Base-by-base conservation (phyloP, 2,329 filamentous ascomycete genomes). In the Fusarium sp. region DNA sequence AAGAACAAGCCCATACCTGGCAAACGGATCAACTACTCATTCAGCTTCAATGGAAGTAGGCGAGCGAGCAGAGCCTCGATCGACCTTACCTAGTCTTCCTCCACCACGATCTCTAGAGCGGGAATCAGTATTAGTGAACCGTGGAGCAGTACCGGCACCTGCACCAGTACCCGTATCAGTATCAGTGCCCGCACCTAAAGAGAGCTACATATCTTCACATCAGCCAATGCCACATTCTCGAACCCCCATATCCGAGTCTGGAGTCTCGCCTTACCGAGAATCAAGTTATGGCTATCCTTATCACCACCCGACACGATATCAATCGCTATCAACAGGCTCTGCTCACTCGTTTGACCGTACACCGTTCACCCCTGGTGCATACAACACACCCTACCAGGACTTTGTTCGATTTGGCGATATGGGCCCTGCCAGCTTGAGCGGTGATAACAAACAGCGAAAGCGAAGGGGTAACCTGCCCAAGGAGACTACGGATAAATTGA, bases 391-490 rank as follows among this genome's bases (percentile, higher is more conserved):
- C 21, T 83, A 82, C 55, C 81, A 79, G 18, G 82, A 86, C 32
- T 82, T 81, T 63, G 78, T 81, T 69, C 80, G 81, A 14, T 80
- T 81, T 20, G 80, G 81, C 23, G 81, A 84, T 5, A 77, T 82
- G 51, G 78, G 80, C n/a, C 69, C 75, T 14, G 78, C 78, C 69
- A 78, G 78, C 10, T 71, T 80, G 56, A 77, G 76, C 20, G 80
- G 77, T 4, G 85, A 87, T 59, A 81, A 76, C 62, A 88, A 86
- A 77, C 84, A 84, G 70, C 82, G 88, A 32, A 90, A 89, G 78
- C 86, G 93, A 55, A 87, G 94, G 41, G 94, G 94, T 2, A 97
- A 97, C 75, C 84, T 97, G 5, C 94, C 94, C n/a, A 97, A 97
- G 77, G 92, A 94, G 57, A 93, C 93, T 0, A 97, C 93, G 0